phyloP scores from a whole-genome alignment of 106 monocot genomes.

The Agapanthus africanus region DNA sequence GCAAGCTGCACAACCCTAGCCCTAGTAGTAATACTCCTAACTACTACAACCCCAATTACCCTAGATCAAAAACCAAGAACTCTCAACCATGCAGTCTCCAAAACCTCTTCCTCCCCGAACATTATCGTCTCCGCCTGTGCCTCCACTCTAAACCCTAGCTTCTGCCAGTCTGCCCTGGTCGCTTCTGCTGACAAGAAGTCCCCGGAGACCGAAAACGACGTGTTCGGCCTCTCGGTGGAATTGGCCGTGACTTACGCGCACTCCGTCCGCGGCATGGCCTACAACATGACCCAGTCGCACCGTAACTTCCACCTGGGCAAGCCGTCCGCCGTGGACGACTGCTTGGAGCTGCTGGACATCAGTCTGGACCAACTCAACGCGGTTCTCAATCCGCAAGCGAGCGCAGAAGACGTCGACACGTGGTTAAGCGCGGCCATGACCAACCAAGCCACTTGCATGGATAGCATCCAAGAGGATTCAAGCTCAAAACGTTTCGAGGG shows the following conservation, averaged over 20 bases:
- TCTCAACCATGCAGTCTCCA: too few relatives aligned
- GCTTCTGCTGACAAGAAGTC: not conserved
- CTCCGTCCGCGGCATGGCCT: constrained; percentile 25
- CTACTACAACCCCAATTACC: too few relatives aligned
- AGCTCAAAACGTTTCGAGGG: too few relatives aligned
- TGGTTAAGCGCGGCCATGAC: constrained; percentile 84
- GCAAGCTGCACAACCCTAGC: too few relatives aligned
- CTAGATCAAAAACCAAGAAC: too few relatives aligned
- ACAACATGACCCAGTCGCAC: constrained; percentile 29
- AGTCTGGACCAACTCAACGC: constrained; percentile 32
- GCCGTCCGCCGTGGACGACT: constrained; percentile 44
- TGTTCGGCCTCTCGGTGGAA: constrained; percentile 43
- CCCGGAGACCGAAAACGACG: not conserved
- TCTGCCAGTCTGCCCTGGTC: constrained; percentile 26
- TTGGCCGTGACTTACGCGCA: constrained; percentile 27
- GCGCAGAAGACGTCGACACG: constrained; percentile 28
- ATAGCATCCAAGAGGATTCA: constrained; percentile 21
- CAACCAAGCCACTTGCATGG: constrained; percentile 57
- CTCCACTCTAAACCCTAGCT: constrained; percentile 33
- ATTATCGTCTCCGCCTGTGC: constrained; percentile 18
- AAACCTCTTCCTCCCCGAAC: not conserved
- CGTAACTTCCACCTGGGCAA: not conserved
- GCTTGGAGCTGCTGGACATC: constrained; percentile 58
- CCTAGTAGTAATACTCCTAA: too few relatives aligned
- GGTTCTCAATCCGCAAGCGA: constrained; percentile 3